Evolutionary conservation across 768 basidiomycete species (phyloP), one percentile per base, ranked within the genome.

Genomic region (Tylopilus sp.): DNA sequence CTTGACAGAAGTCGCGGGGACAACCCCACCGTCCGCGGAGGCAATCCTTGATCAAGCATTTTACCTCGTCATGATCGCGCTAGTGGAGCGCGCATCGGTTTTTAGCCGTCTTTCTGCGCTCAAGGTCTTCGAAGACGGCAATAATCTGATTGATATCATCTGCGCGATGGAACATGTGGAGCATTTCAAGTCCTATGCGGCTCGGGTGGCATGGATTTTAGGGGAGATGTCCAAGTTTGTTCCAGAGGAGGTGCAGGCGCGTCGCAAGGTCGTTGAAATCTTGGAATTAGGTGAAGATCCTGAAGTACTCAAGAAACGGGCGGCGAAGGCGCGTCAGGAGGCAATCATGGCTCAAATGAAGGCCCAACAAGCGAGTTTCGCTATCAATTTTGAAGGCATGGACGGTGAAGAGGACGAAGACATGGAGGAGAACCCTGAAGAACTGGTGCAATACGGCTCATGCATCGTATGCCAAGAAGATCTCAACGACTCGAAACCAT

Each of bases 401-500:
- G 86, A 85, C 6, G 90, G 90, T 6, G 80, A 81, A 2, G 78
- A 80, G 6, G 80, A 79, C 61, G 74, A 75, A 30, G 78, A 79
- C 9, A 64, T 70, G 60, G 73, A 70, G 5, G 73, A 73, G 33
- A 71, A 76, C 8, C 71, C 69, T 1, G 77, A 77, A 17, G 73
- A 76, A 42, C 63, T 76, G 20, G 65, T 78, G 3, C 85, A 86
- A 12, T 86, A 84, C 53, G 95, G 95, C 3, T 88, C 86, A n/a
- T 99, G 97, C 65, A 98, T 99, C 55, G 94, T 98, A 10, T 99
- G 97, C 59, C 97, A 98, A 65, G 97, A 98, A 64, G 91, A 94
- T 53, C 80, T 98, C 46, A 88, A 82, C 57, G 64, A 78, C 3
- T 70, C 77, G 15, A 78, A 80, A 53, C 74, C 89, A 0, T 98